Base-by-base conservation (phyloP, 768 basidiomycete genomes). In the Podaxis carcinomalis region DNA sequence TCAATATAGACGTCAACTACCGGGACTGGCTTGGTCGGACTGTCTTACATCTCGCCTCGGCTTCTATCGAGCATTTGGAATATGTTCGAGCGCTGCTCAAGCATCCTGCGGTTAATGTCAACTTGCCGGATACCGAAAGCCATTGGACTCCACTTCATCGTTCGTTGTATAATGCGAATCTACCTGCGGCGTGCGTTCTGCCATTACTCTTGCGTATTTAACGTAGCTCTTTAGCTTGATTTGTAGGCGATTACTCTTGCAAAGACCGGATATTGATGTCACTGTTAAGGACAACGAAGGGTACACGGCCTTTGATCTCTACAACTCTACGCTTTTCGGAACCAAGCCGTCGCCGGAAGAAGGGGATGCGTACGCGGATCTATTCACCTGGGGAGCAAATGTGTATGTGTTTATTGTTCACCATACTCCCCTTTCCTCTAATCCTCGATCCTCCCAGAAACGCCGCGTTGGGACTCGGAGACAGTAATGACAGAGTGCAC, bases 131-230 rank as follows among this genome's bases (percentile, higher is more conserved):
- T 72, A 71, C 71, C 56, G 96, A 98, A 78, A 92, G 84, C 60
- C 89, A 88, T 59, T 98, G 94, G 91, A 96, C 93, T 0, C 83
- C 95, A 5, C 76, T 98, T 21, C 96, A 99, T 68, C 78, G 94
- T 51, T 92, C 92, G 1, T 72, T 95, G 66, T 97, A 94, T 69
- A 72, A 78, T 39, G 92, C 91, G 0, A 93, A 94, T 66, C 62
- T 95, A 7, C 78, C 86, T 51, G 82, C 83, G 49, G 88, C 83
- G 85, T 89, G 64, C 62, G 88, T 78, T 5, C 32, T 9, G 32
- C 6, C 35, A 39, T 57, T 57, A 14, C 59, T 46, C 64, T 46
- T 55, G 62, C 46, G 54, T 27, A 58, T 9, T 9, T 56, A 40
- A 21, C 42, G 62, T 23, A 28, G n/a, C 10, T 27, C 27, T 25